Percentiles rank a stretch among this genome's conserved stretches.
Evolutionary conservation across 345 rosid species (phyloP).

Genomic region (Leavenworthia alabamica): DNA sequence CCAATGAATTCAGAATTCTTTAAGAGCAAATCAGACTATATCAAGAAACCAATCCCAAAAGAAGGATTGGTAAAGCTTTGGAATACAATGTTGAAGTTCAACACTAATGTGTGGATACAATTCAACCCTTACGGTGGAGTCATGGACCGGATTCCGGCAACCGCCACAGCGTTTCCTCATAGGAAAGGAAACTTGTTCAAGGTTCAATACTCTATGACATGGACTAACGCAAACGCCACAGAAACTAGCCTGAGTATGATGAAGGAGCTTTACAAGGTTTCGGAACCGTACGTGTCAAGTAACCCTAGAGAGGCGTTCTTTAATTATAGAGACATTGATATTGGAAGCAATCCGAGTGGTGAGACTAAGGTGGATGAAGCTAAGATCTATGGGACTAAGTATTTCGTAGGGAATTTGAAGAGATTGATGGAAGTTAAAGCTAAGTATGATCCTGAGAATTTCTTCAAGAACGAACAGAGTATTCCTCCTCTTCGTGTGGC

Average conservation of each 20-base stretch:
- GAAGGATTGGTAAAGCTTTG: constrained; percentile 30
- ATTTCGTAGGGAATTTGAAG: constrained; percentile 31
- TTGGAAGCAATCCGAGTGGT: background rate
- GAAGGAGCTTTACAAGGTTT: constrained; percentile 30
- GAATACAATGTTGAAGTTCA: constrained; percentile 34
- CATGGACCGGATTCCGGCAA: constrained; percentile 38
- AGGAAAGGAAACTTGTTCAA: constrained; percentile 45
- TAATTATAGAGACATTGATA: too few relatives aligned
- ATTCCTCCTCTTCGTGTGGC: constrained; percentile 22
- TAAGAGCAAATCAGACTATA: too few relatives aligned
- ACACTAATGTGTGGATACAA: constrained; percentile 29
- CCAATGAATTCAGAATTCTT: too few relatives aligned
- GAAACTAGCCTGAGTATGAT: constrained; percentile 20
- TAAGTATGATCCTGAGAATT: constrained; percentile 34
- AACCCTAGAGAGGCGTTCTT: too few relatives aligned
- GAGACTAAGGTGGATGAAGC: constrained; percentile 24
- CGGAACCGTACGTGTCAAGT: too few relatives aligned
- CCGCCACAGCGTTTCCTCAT: constrained; percentile 56
- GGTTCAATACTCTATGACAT: constrained; percentile 32
- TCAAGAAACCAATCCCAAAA: too few relatives aligned
- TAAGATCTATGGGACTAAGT: constrained; percentile 35
- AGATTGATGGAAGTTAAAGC: constrained; percentile 36
- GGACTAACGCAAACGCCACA: constrained; percentile 25
- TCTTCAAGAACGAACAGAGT: constrained; percentile 37
- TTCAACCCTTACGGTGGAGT: constrained; percentile 54